A percentile compares a stretch with the other conserved stretches of the same genome.
phyloP scores from a whole-genome alignment of 176 grass and related monocot species.

The Zizania latifolia region DNA sequence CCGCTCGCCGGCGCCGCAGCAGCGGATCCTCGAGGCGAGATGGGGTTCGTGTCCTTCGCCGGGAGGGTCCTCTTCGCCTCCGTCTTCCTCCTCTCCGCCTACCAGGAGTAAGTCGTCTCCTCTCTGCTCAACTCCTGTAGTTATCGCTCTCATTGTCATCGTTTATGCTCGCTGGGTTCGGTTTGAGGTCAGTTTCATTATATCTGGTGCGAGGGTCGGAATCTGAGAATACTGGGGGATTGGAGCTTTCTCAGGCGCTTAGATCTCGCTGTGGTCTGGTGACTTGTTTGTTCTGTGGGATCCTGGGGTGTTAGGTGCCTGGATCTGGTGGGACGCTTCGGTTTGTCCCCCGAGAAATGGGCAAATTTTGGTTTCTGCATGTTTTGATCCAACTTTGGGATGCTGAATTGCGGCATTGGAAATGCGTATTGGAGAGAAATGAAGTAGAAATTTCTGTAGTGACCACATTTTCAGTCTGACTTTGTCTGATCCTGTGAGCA shows the following conservation, averaged over 20 bases:
- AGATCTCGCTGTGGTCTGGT: constrained; percentile 14
- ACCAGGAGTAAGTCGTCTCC: constrained; percentile 77
- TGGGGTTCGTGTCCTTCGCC: constrained; percentile 80
- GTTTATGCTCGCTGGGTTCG: not conserved
- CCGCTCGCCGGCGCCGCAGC: not conserved
- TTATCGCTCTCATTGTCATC: not conserved
- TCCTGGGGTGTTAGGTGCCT: not conserved
- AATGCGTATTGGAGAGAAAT: not conserved
- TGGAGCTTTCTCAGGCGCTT: not conserved
- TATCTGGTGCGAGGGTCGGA: constrained; percentile 32
- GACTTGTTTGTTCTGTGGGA: not conserved
- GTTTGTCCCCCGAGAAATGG: not conserved
- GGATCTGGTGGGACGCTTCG: constrained; percentile 13
- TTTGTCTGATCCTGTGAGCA: not conserved
- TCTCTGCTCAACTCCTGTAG: not conserved
- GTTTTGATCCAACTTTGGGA: constrained; percentile 3
- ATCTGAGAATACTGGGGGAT: not conserved
- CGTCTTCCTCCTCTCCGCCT: constrained; percentile 80
- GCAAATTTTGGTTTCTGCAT: not conserved
- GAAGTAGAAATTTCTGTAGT: not conserved
- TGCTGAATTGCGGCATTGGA: constrained; percentile 22
- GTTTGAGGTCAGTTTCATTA: not conserved
- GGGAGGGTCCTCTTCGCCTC: constrained; percentile 81
- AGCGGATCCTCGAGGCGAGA: constrained; percentile 20
- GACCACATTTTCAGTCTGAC: not conserved